These are phyloP conservation scores for Sicyos edulis DNA, from an alignment of 306 rosid species.

Conservation along the genomic window DNA sequence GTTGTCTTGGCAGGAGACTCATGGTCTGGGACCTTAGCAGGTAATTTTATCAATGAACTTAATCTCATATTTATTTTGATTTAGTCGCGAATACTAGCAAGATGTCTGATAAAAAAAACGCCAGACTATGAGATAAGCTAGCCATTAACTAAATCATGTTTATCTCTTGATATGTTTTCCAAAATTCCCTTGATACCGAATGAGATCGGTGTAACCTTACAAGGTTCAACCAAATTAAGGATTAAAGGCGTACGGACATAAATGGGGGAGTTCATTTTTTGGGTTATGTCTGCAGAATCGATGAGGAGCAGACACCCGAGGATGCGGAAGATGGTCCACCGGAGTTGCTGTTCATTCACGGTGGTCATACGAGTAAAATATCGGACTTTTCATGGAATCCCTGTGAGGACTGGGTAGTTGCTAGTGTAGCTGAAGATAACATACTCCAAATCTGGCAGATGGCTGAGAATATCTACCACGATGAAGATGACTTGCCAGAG, in stretches of 20 bases:
- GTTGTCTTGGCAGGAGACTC: slow-evolving; percentile 94
- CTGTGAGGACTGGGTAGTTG: slow-evolving; percentile 94
- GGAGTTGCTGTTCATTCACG: slow-evolving; percentile 89
- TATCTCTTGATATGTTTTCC: no score
- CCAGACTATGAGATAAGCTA: no score
- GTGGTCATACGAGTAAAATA: slow-evolving; percentile 98
- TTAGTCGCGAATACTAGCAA: no score
- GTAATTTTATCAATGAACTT: slow-evolving; percentile 32
- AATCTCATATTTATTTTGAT: no score
- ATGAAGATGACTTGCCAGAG: slow-evolving; percentile 89
- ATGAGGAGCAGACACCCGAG: slow-evolving; percentile 88
- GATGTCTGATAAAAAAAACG: no score
- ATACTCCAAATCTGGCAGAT: slow-evolving; percentile 99
- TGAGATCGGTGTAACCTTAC: background rate
- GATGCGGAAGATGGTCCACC: slow-evolving; percentile 98
- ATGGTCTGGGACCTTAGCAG: slow-evolving; percentile 99
- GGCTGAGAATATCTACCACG: slow-evolving; percentile 99
- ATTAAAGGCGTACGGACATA: no score
- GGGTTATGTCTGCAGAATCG: slow-evolving; percentile 51
- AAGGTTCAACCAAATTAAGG: background rate
- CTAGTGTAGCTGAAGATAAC: slow-evolving; percentile 97
- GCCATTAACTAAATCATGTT: no score
- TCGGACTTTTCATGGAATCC: slow-evolving; percentile 98
- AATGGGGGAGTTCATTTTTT: no score
- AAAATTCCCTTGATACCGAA: background rate